A percentile compares a stretch with the other conserved stretches of the same genome.
Conservation (phyloP, 164 flowering plant species). For the Tetrastigma voinierianum region DNA sequence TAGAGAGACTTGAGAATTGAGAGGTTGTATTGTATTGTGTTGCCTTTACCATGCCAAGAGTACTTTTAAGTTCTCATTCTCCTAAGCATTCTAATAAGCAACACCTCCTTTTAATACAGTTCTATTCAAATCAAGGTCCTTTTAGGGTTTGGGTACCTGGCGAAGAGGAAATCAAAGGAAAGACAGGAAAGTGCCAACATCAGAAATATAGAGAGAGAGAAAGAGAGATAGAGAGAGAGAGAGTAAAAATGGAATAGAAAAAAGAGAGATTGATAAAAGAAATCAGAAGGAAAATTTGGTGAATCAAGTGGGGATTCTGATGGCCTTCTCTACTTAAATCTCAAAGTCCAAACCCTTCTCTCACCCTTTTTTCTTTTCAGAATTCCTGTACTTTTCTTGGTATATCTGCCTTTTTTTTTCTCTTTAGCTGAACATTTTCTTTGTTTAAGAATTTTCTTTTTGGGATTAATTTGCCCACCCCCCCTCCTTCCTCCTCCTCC, state of each 20-base stretch:
- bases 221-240: background rate
- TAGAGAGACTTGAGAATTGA: constrained; percentile 14
- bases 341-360: constrained; percentile 11
- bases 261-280: background rate
- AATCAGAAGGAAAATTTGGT: constrained; percentile 2
- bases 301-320: constrained; percentile 30
- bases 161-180: constrained; percentile 49
- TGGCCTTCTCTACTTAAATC: no score
- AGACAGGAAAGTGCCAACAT: constrained; percentile 61
- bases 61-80: constrained; percentile 38
- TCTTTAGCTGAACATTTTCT: constrained; percentile 4
- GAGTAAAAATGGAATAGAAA: constrained; percentile 3
- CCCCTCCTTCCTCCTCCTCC: no score
- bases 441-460: background rate
- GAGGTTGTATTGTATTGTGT: background rate
- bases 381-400: constrained; percentile 22
- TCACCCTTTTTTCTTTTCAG: constrained; percentile 23
- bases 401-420: constrained; percentile 12
- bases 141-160: constrained; percentile 64
- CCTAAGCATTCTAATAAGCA: constrained; percentile 16
- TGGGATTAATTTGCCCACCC: constrained; percentile 31
- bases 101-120: constrained; percentile 25
- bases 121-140: constrained; percentile 50
- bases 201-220: constrained; percentile 10
- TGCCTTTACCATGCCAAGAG: constrained; percentile 27